Conservation (phyloP, 2,329 filamentous ascomycete genomes). For the Cytospora mali region DNA sequence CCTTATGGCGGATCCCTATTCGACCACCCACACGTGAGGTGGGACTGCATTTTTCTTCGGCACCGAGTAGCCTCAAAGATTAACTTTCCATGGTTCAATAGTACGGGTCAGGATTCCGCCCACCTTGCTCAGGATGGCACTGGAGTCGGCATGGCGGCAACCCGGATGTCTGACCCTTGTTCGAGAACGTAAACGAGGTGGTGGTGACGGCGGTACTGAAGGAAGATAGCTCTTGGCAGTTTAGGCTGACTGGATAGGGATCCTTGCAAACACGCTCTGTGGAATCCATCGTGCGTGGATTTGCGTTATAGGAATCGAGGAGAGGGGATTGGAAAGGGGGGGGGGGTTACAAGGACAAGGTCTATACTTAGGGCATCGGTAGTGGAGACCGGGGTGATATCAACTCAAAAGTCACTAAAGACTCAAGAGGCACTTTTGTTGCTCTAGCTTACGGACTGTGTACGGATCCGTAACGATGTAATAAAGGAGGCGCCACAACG, state of each 20-base stretch:
- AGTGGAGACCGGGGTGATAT: constrained; percentile 8
- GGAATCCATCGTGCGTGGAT: constrained; percentile 15
- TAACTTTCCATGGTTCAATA: constrained; percentile 15
- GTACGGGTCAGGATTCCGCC: not conserved
- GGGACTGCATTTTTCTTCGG: not conserved
- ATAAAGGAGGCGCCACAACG: constrained; percentile 14
- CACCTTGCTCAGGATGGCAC: constrained; percentile 4
- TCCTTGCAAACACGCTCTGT: constrained; percentile 17
- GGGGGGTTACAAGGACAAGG: constrained; percentile 20
- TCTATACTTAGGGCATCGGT: constrained; percentile 1
- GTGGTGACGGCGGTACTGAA: constrained; percentile 14
- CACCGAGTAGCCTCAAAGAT: constrained; percentile 11
- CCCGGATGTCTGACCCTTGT: constrained; percentile 7
- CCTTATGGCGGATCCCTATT: too few relatives aligned
- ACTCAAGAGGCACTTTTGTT: constrained; percentile 10
- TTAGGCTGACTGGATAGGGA: constrained; percentile 1
- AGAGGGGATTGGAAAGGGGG: constrained; percentile 9
- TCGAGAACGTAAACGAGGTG: not conserved
- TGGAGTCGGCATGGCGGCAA: constrained; percentile 13
- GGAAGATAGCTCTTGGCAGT: constrained; percentile 12
- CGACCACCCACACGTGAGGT: too few relatives aligned
- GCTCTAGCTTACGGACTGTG: not conserved
- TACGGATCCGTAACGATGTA: not conserved
- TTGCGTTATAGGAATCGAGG: not conserved
- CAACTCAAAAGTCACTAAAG: not conserved